Evolutionary conservation across 768 basidiomycete genomes (phyloP).

Genomic region (Guyanaporus albipodus): DNA sequence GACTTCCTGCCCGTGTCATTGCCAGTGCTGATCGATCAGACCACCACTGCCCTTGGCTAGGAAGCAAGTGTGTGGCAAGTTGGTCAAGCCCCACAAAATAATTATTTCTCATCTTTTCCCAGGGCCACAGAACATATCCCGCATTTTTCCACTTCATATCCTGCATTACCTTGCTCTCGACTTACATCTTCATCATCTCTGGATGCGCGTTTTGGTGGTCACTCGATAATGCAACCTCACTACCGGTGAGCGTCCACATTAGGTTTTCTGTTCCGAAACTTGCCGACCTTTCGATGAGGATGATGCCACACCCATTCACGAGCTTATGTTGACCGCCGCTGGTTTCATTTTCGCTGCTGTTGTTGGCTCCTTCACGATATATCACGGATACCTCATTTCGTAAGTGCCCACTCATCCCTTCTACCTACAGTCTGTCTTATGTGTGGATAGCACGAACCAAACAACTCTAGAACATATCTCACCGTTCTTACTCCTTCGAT

Average conservation of each 20-base stretch:
- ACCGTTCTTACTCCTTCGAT: constrained; percentile 67
- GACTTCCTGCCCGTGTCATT: neutral
- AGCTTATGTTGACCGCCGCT: constrained; percentile 56
- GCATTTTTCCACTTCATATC: constrained; percentile 78
- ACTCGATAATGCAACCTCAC: constrained; percentile 55
- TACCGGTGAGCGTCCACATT: constrained; percentile 44
- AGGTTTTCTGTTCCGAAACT: neutral
- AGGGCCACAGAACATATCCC: constrained; percentile 84
- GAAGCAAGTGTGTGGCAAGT: constrained; percentile 69
- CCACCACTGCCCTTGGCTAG: constrained; percentile 87
- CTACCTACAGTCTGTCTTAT: neutral
- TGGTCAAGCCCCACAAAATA: neutral
- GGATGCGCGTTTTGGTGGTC: constrained; percentile 57
- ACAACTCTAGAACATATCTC: constrained; percentile 79
- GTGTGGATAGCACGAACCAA: constrained; percentile 63
- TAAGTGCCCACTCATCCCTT: constrained; percentile 35
- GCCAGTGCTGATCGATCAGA: constrained; percentile 41
- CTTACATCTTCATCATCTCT: constrained; percentile 56
- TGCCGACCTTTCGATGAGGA: constrained; percentile 39
- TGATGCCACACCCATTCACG: constrained; percentile 64
- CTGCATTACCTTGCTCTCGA: constrained; percentile 56
- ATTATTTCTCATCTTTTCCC: neutral
- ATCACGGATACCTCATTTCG: constrained; percentile 75
- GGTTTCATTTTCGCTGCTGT: constrained; percentile 59
- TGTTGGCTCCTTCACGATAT: constrained; percentile 71